Evolutionary conservation across 768 basidiomycete species (phyloP), one percentile per base, ranked within the genome.

Genomic region (Kondoa subrosea): DNA sequence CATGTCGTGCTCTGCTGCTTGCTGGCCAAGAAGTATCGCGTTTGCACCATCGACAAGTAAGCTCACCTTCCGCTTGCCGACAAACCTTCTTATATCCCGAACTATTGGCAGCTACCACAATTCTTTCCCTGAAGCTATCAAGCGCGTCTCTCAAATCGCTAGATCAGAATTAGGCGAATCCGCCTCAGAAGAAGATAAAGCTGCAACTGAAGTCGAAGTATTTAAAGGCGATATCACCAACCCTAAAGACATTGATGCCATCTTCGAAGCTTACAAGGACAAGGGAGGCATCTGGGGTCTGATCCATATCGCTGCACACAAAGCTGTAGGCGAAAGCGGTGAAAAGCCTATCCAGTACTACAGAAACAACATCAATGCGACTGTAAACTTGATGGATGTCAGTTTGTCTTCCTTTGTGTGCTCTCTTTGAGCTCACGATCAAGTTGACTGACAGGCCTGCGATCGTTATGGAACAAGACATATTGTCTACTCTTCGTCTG

Each of bases 241-340:
- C 62, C 79, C 82, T 30, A 83, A 82, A 1, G 82, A 89, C 73
- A 81, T 97, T 69, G 82, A 85, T 67, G 78, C 80, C 17, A 84
- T 97, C 4, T 97, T 97, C 70, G 83, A 86, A 68, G 81, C 83
- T 70, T 93, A 93, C 77, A 72, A 74, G 67, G 85, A 84, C 65
- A 86, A 88, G 74, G 89, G 88, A 25, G 89, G 89, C 2, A 88
- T 99, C 70, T 96, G 91, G 89, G 95, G 92, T 64, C 90, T 96
- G 27, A 81, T 99, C 66, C 95, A 97, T 77, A 84, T 99, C 67
- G 95, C 93, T 26, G 95, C 95, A 2, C 86, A 88, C 81, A 99
- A 99, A 81, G 91, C 92, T 25, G 95, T 99, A 61, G 95, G 95
- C 57, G 95, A 99, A 78, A 92, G 90, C 17, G 86, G 87, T 21